Conservation (phyloP, 169 alveolate genomes). For the Plasmodium relictum region DNA sequence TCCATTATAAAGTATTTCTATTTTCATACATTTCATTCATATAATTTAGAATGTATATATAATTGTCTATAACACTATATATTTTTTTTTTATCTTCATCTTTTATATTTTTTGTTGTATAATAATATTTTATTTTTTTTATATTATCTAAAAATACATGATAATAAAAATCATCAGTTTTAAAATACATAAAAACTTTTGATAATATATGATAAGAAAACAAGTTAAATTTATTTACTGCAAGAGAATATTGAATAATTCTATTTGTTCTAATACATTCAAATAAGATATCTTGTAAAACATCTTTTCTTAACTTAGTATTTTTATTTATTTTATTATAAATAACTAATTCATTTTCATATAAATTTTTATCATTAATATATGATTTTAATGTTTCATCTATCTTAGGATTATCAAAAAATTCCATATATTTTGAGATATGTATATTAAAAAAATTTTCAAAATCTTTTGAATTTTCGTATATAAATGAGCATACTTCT, state of each 20-base stretch:
- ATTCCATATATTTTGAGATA: slow-evolving; percentile 26
- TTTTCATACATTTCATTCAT: slow-evolving; percentile 32
- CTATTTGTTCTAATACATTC: slow-evolving; percentile 51
- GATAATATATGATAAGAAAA: slow-evolving; percentile 16
- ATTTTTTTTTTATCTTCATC: slow-evolving; percentile 49
- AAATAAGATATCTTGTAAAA: slow-evolving; percentile 46
- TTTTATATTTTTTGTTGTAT: slow-evolving; percentile 22
- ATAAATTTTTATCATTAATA: slow-evolving; percentile 22
- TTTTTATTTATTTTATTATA: slow-evolving; percentile 27
- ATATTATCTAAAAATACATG: slow-evolving; percentile 32
- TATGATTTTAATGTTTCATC: slow-evolving; percentile 28
- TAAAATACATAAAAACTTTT: slow-evolving; percentile 48
- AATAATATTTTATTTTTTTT: slow-evolving; percentile 54
- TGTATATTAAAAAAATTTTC: slow-evolving; percentile 44
- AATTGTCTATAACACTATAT: slow-evolving; percentile 38
- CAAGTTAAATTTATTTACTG: slow-evolving; percentile 48
- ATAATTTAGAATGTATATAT: slow-evolving; percentile 30
- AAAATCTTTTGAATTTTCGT: slow-evolving; percentile 38
- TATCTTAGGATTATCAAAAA: slow-evolving; percentile 29
- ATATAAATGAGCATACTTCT: slow-evolving; percentile 57
- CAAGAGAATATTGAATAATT: slow-evolving; percentile 60
- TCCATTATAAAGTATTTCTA: neutral
- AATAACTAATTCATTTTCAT: slow-evolving; percentile 45
- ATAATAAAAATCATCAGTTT: slow-evolving; percentile 47
- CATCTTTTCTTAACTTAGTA: slow-evolving; percentile 28